Base-by-base conservation (phyloP, 331 rosid genomes). In the Prunus yedoensis region DNA sequence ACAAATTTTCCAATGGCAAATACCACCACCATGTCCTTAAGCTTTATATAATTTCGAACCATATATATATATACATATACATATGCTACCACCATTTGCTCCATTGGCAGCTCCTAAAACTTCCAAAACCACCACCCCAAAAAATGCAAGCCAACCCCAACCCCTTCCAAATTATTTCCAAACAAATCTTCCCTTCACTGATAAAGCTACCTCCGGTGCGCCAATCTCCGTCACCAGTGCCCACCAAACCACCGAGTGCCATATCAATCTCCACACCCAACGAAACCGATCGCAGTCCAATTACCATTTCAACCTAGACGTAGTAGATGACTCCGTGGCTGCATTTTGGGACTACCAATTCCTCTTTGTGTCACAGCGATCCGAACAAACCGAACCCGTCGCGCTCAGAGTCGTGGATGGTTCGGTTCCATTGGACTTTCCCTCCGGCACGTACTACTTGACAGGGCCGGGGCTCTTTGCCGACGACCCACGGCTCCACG, bases 271-370 rank as follows among this genome's bases (percentile, higher is more conserved):
- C 97, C 54, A 27, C 79, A 3, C 89, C 92, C 0, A 49, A 23
- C 32, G 71, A 61, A 7, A 52, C 47, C 23, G 1, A 63, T 51
- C 66, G 27, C 15, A 56, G 47, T 35, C 82, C 88, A 0, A 66
- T 5, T 46, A 56, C 17, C 10, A 76, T 70, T 15, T 78, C 85
- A 20, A 27, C 73, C 16, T 52, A 13, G 93, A 83, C 3, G 53
- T 50, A 0, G 73, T 52, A 3, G 91, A 91, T 61, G 97, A 94
- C 51, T 60, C 91, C 1, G 65, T 78, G 8, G 77, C 83, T 0
- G 97, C 93, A 18, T 87, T 85, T 38, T 91, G 96, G 94, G 98
- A 94, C 76, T 94, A 94, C 73, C 96, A 94, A 43, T 89, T 91
- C 38, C 71, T 94, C n/a, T 94, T 94, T 47, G 81, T 90, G 15